Base-by-base conservation (phyloP, 2,329 filamentous ascomycete species). In the Aureobasidium sp. region DNA sequence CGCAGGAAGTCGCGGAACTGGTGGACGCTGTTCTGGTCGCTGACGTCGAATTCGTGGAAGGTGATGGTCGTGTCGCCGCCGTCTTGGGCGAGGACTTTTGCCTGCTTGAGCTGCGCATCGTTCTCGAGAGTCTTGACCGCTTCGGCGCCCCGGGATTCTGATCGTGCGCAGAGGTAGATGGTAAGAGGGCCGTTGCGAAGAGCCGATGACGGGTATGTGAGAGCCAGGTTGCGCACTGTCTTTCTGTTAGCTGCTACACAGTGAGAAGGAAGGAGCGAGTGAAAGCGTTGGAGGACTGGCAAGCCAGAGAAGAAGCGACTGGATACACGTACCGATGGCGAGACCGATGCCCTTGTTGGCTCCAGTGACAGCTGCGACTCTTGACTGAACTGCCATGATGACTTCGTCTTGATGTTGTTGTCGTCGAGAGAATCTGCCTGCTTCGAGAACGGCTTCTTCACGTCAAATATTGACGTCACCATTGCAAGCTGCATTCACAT, bases 151-250 rank as follows among this genome's bases (percentile, higher is more conserved):
- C 82, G 75, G 33, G 77, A 71, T 51, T 79, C 71, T 56, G 85
- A 84, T 63, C 85, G 82, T 0, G 85, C 83, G 2, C 85, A 86
- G 2, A 87, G 78, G 73, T 87, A 88, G 64, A 87, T 84, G 40
- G 85, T 75, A 31, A 87, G 77, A 3, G 82, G 77, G 1, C 82
- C 82, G 63, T 75, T 80, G 67, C 82, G 81, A 64, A 84, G 73
- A 5, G 80, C 73, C 4, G 84, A 87, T 27, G 77, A 78, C 3
- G 84, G 83, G 68, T 87, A 87, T 67, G 85, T 80, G 20, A 87
- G 78, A 15, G 85, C 85, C 31, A 88, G 79, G 54, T 87, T 82
- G 66, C 84, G 82, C 66, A 87, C 85, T 80, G 67, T 16, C 67
- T 42, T 65, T 31, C 25, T 20, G 50, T 61, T 16, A 50, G 58